phyloP scores from a whole-genome alignment of 306 rosid genomes.

The Neltuma alba region DNA sequence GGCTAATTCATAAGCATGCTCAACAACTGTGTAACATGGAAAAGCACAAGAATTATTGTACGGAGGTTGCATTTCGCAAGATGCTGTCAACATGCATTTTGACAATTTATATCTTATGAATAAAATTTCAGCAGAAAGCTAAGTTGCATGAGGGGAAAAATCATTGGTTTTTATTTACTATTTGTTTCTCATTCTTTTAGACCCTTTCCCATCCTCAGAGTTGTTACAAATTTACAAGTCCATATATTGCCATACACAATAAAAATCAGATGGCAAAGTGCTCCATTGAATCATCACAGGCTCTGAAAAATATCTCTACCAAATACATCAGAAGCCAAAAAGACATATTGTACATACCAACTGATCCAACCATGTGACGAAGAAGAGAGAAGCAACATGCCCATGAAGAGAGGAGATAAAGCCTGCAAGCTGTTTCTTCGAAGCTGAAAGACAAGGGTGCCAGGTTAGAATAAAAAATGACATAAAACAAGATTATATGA shows the following conservation, averaged over 20 bases:
- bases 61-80: conserved; percentile 15
- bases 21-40: conserved; percentile 63
- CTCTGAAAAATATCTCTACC: neutral
- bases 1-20: conserved; percentile 81
- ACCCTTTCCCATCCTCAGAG: conserved; percentile 14
- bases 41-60: conserved; percentile 27
- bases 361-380: conserved; percentile 93
- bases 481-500: conserved; percentile 3
- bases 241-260: neutral
- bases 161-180: neutral
- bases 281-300: conserved; percentile 2
- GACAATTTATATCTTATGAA: conserved; percentile 8
- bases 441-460: conserved; percentile 57
- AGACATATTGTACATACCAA: conserved; percentile 56
- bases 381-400: conserved; percentile 91
- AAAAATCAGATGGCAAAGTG: neutral
- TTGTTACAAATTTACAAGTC: conserved; percentile 19
- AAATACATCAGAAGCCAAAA: conserved; percentile 6
- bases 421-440: conserved; percentile 76
- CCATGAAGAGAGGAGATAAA: conserved; percentile 82
- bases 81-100: conserved; percentile 21
- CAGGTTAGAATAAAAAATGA: conserved; percentile 17
- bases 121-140: conserved; percentile 32
- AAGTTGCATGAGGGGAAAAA: neutral
- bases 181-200: neutral